These are phyloP conservation scores for Phytophthora palmivora DNA, from an alignment of 352 stramenopile species.

Conservation along the genomic window DNA sequence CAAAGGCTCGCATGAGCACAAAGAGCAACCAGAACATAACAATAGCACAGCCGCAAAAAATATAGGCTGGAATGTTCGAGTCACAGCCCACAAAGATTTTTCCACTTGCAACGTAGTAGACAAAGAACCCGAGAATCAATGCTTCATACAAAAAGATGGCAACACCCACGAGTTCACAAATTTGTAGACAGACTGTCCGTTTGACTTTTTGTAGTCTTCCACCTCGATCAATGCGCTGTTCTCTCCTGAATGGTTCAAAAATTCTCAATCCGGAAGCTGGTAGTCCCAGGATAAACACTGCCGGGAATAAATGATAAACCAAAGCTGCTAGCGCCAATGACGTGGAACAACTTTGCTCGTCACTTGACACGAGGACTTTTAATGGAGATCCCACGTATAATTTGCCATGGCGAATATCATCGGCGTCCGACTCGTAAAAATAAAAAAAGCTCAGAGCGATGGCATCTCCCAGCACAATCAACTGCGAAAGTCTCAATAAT, in stretches of 20 bases:
- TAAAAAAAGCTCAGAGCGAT: constrained; percentile 72
- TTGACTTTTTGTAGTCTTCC: constrained; percentile 81
- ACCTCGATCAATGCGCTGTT: constrained; percentile 65
- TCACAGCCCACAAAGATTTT: constrained; percentile 64
- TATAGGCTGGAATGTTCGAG: constrained; percentile 50
- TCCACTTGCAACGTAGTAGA: constrained; percentile 65
- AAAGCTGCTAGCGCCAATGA: constrained; percentile 67
- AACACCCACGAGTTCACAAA: constrained; percentile 77
- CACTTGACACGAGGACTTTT: constrained; percentile 44
- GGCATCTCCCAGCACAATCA: constrained; percentile 66
- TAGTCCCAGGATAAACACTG: constrained; percentile 66
- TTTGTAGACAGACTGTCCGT: constrained; percentile 76
- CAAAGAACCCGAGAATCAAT: constrained; percentile 52
- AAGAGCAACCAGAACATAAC: constrained; percentile 73
- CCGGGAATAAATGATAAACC: constrained; percentile 75
- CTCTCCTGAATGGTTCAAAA: constrained; percentile 79
- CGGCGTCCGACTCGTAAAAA: constrained; percentile 39
- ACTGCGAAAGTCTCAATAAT: constrained; percentile 63
- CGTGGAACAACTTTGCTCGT: constrained; percentile 50
- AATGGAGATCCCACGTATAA: constrained; percentile 61
- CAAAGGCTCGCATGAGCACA: constrained; percentile 73
- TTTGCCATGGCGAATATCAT: constrained; percentile 37
- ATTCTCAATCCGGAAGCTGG: constrained; percentile 65
- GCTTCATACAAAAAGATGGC: constrained; percentile 60
- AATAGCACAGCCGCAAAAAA: constrained; percentile 50